Evolutionary conservation across 495 filamentous ascomycete species (phyloP).

Genomic region (Penicillium riverlandense): DNA sequence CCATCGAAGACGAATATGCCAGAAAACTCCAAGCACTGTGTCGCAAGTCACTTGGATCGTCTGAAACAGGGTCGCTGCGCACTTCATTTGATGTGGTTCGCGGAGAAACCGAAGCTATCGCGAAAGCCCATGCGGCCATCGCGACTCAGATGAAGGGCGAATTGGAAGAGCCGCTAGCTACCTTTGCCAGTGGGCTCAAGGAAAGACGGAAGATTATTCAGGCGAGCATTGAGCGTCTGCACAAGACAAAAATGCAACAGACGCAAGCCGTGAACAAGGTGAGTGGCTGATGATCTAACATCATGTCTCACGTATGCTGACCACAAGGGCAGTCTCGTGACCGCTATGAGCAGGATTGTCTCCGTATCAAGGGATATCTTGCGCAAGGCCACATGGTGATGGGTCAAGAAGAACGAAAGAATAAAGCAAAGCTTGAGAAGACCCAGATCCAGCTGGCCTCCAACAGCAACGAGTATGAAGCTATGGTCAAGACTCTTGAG

Average conservation of each 20-base stretch:
- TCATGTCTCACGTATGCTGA: too few species aligned
- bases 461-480: slow-evolving; percentile 89
- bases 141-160: slow-evolving; percentile 93
- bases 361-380: slow-evolving; percentile 97
- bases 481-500: slow-evolving; percentile 84
- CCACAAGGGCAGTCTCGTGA: slow-evolving; percentile 61
- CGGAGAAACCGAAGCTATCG: slow-evolving; percentile 89
- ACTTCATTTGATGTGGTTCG: slow-evolving; percentile 79
- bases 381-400: slow-evolving; percentile 99
- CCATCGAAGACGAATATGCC: slow-evolving; percentile 97
- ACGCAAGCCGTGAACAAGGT: slow-evolving; percentile 89
- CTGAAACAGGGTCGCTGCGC: slow-evolving; percentile 76
- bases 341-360: slow-evolving; percentile 91
- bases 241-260: slow-evolving; percentile 89
- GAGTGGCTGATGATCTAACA: background rate
- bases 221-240: slow-evolving; percentile 80
- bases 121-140: slow-evolving; percentile 83
- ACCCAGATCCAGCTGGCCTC: slow-evolving; percentile 89
- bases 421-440: slow-evolving; percentile 98
- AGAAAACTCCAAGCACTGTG: slow-evolving; percentile 80
- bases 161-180: slow-evolving; percentile 87
- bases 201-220: slow-evolving; percentile 96
- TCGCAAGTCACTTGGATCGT: slow-evolving; percentile 84
- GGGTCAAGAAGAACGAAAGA: slow-evolving; percentile 98
- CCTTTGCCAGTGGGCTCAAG: slow-evolving; percentile 89